phyloP scores from a whole-genome alignment of 108 stramenopile species.

The Asterionellopsis glacialis region DNA sequence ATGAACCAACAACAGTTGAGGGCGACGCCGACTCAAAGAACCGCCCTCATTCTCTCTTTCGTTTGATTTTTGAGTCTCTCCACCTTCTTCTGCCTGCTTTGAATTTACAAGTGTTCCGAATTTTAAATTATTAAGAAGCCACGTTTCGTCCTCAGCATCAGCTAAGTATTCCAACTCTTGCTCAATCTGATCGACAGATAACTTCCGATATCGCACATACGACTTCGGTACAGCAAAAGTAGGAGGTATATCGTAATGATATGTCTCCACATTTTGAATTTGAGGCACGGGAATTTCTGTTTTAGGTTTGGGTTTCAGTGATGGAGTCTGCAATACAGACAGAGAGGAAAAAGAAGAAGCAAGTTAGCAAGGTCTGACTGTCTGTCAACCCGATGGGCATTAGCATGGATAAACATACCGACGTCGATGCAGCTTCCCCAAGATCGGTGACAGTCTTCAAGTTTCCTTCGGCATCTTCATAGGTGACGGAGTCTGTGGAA shows the following conservation, averaged over 20 bases:
- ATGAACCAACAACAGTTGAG: slow-evolving; percentile 40
- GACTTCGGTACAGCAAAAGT: slow-evolving; percentile 49
- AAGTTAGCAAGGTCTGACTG: not conserved
- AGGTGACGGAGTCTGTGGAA: slow-evolving; percentile 47
- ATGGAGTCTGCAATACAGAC: slow-evolving; percentile 10
- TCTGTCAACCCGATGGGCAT: not conserved
- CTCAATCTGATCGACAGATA: slow-evolving; percentile 41
- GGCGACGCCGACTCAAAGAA: slow-evolving; percentile 11
- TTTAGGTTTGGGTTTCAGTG: slow-evolving; percentile 39
- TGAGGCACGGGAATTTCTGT: slow-evolving; percentile 74
- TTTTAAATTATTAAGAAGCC: slow-evolving; percentile 59
- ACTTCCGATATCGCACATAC: slow-evolving; percentile 58
- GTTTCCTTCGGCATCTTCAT: slow-evolving; percentile 67
- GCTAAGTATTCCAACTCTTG: slow-evolving; percentile 59
- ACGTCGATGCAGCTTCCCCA: slow-evolving; percentile 38
- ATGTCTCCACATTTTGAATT: slow-evolving; percentile 55
- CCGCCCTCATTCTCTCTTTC: not conserved
- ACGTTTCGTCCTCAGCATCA: slow-evolving; percentile 75
- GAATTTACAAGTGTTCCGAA: slow-evolving; percentile 37
- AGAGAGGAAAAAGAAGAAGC: slow-evolving; percentile 3
- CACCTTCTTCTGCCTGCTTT: slow-evolving; percentile 5
- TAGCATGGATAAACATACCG: slow-evolving; percentile 23
- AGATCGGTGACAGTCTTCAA: slow-evolving; percentile 38
- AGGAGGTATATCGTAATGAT: slow-evolving; percentile 56
- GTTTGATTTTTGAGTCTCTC: slow-evolving; percentile 9